Conservation (phyloP, 257 asterid species). For the Gardenia jasminoides region DNA sequence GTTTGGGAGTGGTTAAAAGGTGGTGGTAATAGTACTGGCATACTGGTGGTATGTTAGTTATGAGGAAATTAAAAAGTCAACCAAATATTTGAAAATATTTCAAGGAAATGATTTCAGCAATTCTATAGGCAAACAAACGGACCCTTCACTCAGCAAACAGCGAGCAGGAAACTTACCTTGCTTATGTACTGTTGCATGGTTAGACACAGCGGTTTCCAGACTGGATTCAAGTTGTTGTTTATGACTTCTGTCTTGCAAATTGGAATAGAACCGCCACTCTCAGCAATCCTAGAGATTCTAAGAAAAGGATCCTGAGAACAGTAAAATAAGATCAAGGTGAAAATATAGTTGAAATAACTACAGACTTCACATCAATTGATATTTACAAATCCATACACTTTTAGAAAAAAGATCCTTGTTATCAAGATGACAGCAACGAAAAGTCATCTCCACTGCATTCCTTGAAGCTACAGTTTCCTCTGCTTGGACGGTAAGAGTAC, state of each 20-base stretch:
- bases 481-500: slow-evolving; percentile 59
- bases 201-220: slow-evolving; percentile 58
- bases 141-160: neutral
- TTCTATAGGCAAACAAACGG: too few relatives aligned
- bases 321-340: slow-evolving; percentile 9
- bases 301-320: slow-evolving; percentile 72
- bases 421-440: slow-evolving; percentile 53
- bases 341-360: neutral
- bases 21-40: too few relatives aligned
- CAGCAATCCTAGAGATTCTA: slow-evolving; percentile 65
- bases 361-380: neutral
- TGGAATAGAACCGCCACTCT: slow-evolving; percentile 55
- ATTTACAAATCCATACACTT: slow-evolving; percentile 44
- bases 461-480: slow-evolving; percentile 72
- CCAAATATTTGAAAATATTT: too few relatives aligned
- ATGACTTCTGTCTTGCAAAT: slow-evolving; percentile 77
- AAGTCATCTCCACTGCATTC: slow-evolving; percentile 53
- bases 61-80: too few relatives aligned
- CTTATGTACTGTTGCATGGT: slow-evolving; percentile 49
- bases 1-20: too few relatives aligned
- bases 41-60: too few relatives aligned
- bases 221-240: slow-evolving; percentile 75
- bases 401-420: slow-evolving; percentile 73
- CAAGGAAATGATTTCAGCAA: too few relatives aligned
- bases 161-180: slow-evolving; percentile 42